Base-by-base conservation (phyloP, 805 yeast genomes). In the Tetrapisispora arboricola region DNA sequence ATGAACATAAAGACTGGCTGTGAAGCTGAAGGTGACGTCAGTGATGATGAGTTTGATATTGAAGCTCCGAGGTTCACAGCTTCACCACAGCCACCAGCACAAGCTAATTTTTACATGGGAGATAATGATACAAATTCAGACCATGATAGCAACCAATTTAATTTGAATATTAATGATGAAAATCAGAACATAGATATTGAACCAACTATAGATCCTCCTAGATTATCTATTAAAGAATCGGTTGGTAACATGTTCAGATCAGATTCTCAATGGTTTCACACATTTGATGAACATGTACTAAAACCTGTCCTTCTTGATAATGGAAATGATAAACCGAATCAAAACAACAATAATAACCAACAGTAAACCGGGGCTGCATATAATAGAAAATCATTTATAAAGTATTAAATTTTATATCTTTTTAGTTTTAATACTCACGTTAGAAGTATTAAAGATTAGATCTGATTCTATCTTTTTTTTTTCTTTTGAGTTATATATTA, bases 11-110 rank as follows among this genome's bases (percentile, higher is more conserved):
- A 83, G 51, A 83, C 95, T 2, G 98, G 98, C 1, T 85, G 90
- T 47, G 71, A 84, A 16, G 90, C 80, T 49, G 94, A 85, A 43
- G 62, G 65, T 38, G 73, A 64, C 42, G 88, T 79, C 30, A 77
- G 86, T 38, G 98, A 92, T 61, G 97, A 92, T 55, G 98, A 92
- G 59, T 90, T 90, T 59, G 96, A 90, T 56, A 81, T 87, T 36
- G 96, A 88, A 62, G 83, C 84, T 29, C 72, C 84, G 40, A 58
- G 56, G 36, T 2, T 28, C 4, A n/a, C 18, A n/a, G 6, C 29
- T 15, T 22, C 37, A 3, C n/a, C 29, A 9, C 16, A 17, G 11
- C 29, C n/a, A 10, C 10, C 6, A 4, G 6, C 15, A 24, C 37
- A 34, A 34, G 29, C 29, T 16, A 34, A 24, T 10, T 25, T 25